Evolutionary conservation across 2,329 filamentous ascomycete genomes (phyloP), one percentile per base, ranked within the genome.

Genomic region (Teratosphaeria zuluensis): DNA sequence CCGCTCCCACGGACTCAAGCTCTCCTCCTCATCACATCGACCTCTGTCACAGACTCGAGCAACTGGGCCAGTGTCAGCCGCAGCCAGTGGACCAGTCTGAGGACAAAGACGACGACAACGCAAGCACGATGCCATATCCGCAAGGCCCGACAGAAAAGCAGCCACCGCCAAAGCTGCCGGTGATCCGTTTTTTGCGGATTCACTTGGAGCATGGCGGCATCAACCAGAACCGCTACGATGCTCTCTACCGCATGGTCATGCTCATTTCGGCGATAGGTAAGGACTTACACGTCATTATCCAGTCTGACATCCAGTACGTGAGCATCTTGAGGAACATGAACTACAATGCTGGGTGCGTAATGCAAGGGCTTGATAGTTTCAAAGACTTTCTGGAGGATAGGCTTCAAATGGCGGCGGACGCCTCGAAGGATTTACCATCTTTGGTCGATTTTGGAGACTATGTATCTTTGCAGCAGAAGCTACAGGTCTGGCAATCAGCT

Each of bases 191-290:
- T 51, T 59, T 65, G 51, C 35, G 54, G 33, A 42, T 38, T 11
- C 61, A 64, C 33, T 56, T 59, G 19, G 58, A 46, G 12, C 51
- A 58, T n/a, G 56, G 59, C 28, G 55, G 58, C 38, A 53, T 65
- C 28, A 56, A 63, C 19, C 24, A 31, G 16, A 19, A 56, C 32
- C 54, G 53, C 56, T 58, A 61, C 55, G 57, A 62, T 53, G 54
- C 56, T 58, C 58, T 64, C 8, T 54, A 58, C 52, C 58, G 54
- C 32, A 63, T 64, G 54, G 42, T 63, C 5, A 32, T 54, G 48
- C 54, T 62, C 33, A 60, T 64, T 21, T 53, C 28, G 35, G 58
- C 57, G 14, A 58, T 65, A 19, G 58, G 57, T 19, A 33, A 24
- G n/a, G 56, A 62, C 4, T 3, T 60, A 4, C 55, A 60, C 35